Evolutionary conservation across 805 yeast species (phyloP).

Genomic region (Yarrowia divulgata): DNA sequence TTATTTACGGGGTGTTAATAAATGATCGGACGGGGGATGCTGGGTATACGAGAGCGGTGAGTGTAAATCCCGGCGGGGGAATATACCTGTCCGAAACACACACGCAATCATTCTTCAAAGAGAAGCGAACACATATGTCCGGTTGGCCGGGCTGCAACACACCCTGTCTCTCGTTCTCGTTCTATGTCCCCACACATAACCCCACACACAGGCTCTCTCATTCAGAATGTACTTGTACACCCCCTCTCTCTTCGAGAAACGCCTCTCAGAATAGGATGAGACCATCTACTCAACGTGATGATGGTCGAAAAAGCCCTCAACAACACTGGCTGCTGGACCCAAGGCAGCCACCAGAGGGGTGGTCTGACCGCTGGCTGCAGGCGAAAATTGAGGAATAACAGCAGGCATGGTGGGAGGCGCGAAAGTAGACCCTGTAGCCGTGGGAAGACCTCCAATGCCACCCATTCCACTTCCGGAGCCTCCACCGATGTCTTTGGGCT

Average conservation of each 20-base stretch:
- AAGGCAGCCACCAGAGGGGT: slow-evolving; percentile 53
- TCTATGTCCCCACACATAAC: not conserved
- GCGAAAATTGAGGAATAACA: slow-evolving; percentile 38
- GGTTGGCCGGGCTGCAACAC: too few relatives aligned
- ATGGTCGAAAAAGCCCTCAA: slow-evolving; percentile 41
- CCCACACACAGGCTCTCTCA: not conserved
- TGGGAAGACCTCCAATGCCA: not conserved
- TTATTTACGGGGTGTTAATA: slow-evolving; percentile 2
- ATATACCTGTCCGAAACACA: too few relatives aligned
- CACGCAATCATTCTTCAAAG: too few relatives aligned
- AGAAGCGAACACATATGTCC: not conserved
- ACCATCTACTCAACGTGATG: slow-evolving; percentile 15
- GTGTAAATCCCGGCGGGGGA: not conserved
- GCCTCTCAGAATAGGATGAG: too few relatives aligned
- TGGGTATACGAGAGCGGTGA: not conserved
- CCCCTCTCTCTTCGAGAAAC: not conserved
- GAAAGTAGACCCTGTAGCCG: slow-evolving; percentile 15
- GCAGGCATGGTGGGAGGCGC: slow-evolving; percentile 39
- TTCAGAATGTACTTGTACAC: not conserved
- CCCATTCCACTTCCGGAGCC: not conserved
- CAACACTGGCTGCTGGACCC: slow-evolving; percentile 54
- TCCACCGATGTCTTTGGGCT: slow-evolving; percentile 23
- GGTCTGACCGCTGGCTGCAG: slow-evolving; percentile 45
- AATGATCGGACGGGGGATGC: slow-evolving; percentile 25
- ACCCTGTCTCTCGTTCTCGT: too few relatives aligned